Evolutionary conservation across 495 filamentous ascomycete species (phyloP).

Genomic region (Aspergillus hancockii): DNA sequence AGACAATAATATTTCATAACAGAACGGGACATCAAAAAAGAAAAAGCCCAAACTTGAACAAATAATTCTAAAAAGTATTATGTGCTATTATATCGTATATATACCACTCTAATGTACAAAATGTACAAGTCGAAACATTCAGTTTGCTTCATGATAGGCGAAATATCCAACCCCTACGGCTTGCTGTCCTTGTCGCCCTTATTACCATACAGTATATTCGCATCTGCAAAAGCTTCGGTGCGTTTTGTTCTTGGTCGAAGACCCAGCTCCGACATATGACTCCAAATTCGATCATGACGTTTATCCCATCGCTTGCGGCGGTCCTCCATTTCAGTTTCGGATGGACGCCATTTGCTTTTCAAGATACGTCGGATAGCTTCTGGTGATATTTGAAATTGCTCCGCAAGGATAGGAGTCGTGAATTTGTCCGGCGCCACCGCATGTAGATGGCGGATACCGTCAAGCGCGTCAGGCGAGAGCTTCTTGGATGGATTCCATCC

Average conservation of each 20-base stretch:
- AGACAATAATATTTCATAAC: no score
- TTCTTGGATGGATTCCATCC: constrained; percentile 82
- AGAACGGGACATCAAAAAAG: no score
- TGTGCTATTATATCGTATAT: no score
- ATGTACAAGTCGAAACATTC: no score
- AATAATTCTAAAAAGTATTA: no score
- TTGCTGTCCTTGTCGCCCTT: constrained; percentile 14
- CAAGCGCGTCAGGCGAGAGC: constrained; percentile 86
- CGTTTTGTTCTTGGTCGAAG: constrained; percentile 49
- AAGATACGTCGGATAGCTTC: constrained; percentile 87
- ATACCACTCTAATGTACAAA: neutral
- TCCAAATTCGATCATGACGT: constrained; percentile 77
- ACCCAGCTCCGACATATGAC: constrained; percentile 69
- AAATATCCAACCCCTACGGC: neutral
- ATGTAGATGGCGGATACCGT: constrained; percentile 81
- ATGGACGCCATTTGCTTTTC: constrained; percentile 78
- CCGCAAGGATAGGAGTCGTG: constrained; percentile 70
- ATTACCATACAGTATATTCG: constrained; percentile 30
- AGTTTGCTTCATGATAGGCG: neutral
- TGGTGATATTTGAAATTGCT: constrained; percentile 79
- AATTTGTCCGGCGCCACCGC: constrained; percentile 71
- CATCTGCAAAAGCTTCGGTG: constrained; percentile 26
- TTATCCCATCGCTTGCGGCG: constrained; percentile 74
- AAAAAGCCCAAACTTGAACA: no score
- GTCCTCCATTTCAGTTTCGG: constrained; percentile 57